phyloP scores from a whole-genome alignment of 1,284 basidiomycete genomes.

The Ganoderma meredithae region DNA sequence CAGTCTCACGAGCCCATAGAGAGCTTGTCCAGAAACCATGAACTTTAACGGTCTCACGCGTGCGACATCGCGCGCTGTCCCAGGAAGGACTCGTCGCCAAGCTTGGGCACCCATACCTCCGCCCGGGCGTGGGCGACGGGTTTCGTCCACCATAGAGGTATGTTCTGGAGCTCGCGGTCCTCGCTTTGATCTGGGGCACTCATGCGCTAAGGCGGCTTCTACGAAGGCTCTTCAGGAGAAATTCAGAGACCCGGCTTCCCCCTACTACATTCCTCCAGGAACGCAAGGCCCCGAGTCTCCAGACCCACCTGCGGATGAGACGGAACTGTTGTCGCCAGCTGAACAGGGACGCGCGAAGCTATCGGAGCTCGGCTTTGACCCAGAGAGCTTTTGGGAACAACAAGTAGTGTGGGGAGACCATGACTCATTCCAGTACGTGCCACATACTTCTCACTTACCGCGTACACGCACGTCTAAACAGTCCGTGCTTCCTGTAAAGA shows the following conservation, averaged over 20 bases:
- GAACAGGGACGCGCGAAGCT: constrained; percentile 54
- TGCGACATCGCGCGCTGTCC: background rate
- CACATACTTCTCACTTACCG: background rate
- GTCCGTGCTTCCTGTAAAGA: constrained; percentile 45
- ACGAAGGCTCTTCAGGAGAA: constrained; percentile 57
- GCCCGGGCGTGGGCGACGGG: background rate
- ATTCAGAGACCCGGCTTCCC: constrained; percentile 71
- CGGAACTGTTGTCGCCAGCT: constrained; percentile 31
- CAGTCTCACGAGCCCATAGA: background rate
- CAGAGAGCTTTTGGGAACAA: constrained; percentile 74
- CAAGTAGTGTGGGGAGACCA: constrained; percentile 78
- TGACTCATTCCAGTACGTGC: constrained; percentile 73
- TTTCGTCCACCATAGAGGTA: constrained; percentile 11
- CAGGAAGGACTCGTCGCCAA: background rate
- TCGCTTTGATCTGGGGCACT: background rate
- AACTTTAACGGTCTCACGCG: background rate
- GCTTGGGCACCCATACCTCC: background rate
- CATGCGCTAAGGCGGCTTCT: background rate
- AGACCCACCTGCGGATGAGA: constrained; percentile 45
- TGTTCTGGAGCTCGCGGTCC: background rate
- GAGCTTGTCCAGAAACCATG: background rate
- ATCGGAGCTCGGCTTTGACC: constrained; percentile 60
- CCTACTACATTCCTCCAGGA: constrained; percentile 69
- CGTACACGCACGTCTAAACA: background rate
- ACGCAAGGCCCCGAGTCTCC: constrained; percentile 66